Evolutionary conservation across 164 flowering plant species (phyloP).

Genomic region (Magnolia changhungtana): DNA sequence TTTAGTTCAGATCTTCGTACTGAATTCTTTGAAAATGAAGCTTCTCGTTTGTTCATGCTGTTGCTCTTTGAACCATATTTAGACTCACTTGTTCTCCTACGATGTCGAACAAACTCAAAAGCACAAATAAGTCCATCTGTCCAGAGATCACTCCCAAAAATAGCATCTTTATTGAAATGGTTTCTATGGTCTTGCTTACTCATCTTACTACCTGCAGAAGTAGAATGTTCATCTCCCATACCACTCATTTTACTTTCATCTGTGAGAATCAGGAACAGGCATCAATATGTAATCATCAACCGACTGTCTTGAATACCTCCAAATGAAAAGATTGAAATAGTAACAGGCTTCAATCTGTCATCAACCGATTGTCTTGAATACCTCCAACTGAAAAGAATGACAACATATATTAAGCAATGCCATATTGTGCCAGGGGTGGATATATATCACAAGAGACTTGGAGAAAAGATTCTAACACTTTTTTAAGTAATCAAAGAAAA

Average conservation of each 20-base stretch:
- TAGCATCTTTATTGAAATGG: conserved; percentile 35
- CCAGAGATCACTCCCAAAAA: conserved; percentile 70
- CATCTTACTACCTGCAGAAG: conserved; percentile 16
- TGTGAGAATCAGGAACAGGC: not conserved
- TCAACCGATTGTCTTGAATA: not conserved
- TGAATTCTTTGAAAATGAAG: conserved; percentile 19
- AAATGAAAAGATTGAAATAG: not conserved
- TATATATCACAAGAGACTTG: not conserved
- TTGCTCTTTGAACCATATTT: conserved; percentile 31
- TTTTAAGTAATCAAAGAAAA: not conserved
- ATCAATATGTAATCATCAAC: not conserved
- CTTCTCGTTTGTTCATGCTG: conserved; percentile 15
- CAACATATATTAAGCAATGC: not conserved
- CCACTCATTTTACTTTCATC: conserved; percentile 2
- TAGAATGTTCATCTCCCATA: conserved; percentile 8
- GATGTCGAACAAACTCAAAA: conserved; percentile 63
- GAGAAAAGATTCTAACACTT: not conserved
- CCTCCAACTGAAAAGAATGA: not conserved
- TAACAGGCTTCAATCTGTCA: not conserved
- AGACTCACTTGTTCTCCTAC: conserved; percentile 22
- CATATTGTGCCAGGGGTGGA: not conserved
- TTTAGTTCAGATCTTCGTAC: conserved; percentile 12
- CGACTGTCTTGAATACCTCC: not conserved
- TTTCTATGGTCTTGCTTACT: conserved; percentile 36
- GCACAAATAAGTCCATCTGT: conserved; percentile 92